Evolutionary conservation across 768 basidiomycete species (phyloP).

Genomic region (Amanita rubescens): DNA sequence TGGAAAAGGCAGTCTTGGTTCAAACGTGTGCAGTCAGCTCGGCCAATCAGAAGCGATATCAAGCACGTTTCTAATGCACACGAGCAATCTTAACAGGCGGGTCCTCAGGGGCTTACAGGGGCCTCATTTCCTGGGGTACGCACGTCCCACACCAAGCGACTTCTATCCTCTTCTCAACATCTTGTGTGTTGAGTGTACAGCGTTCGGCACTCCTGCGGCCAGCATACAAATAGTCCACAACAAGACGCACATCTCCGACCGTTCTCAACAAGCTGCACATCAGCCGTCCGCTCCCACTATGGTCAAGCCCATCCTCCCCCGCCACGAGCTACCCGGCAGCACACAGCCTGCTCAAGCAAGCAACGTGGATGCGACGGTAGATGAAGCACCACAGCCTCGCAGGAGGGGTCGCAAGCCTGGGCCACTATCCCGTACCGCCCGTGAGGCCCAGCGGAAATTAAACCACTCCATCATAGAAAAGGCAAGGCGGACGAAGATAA

Average conservation of each 20-base stretch:
- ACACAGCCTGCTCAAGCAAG: not conserved
- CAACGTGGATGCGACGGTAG: not conserved
- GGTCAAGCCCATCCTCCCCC: conserved; percentile 1
- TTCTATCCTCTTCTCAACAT: not conserved
- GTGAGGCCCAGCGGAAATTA: conserved; percentile 83
- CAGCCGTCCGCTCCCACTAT: not conserved
- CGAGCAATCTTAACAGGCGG: not conserved
- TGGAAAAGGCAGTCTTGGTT: not conserved
- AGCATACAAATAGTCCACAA: too few relatives aligned
- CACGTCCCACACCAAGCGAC: not conserved
- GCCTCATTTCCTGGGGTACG: not conserved
- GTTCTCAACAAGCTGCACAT: too few relatives aligned
- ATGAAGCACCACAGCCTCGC: conserved; percentile 17
- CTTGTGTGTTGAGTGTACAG: too few relatives aligned
- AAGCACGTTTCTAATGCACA: conserved; percentile 5
- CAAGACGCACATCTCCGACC: too few relatives aligned
- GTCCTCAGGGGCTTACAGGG: conserved; percentile 1
- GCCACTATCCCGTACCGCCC: conserved; percentile 62
- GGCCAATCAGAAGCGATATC: conserved; percentile 3
- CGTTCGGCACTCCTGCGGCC: too few relatives aligned
- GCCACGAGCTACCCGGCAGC: not conserved
- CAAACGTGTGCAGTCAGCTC: not conserved
- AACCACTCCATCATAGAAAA: conserved; percentile 97
- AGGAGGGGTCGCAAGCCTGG: conserved; percentile 71
- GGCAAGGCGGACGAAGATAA: conserved; percentile 90